Conservation (phyloP, 2,329 filamentous ascomycete species). For the Botrytis tulipae region DNA sequence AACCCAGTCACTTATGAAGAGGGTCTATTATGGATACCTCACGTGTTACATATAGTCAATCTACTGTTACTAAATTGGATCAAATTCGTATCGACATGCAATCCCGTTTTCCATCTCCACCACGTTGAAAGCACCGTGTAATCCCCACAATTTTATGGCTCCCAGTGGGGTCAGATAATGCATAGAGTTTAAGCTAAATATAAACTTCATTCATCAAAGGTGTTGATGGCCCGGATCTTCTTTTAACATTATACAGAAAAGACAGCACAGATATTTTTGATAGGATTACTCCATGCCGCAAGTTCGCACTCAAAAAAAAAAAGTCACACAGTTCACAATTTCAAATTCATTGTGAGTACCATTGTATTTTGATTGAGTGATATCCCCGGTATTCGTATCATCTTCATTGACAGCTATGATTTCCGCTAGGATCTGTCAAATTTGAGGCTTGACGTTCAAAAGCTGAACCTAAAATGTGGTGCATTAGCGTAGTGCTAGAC, state of each 20-base stretch:
- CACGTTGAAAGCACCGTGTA: background rate
- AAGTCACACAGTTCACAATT: background rate
- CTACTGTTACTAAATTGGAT: background rate
- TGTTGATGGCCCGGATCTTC: background rate
- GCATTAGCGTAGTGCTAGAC: background rate
- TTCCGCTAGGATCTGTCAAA: background rate
- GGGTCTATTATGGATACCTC: background rate
- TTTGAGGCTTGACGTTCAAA: background rate
- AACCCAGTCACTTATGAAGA: background rate
- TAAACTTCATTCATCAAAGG: background rate
- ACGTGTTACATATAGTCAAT: background rate
- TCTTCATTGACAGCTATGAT: too few relatives aligned
- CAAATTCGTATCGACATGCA: background rate
- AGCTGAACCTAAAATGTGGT: background rate
- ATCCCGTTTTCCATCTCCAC: background rate
- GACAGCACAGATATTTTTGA: background rate
- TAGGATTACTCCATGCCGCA: background rate
- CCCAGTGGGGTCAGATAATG: background rate
- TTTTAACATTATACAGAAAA: background rate
- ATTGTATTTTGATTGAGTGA: background rate
- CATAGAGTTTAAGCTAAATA: background rate
- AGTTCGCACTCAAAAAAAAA: background rate
- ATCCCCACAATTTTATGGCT: background rate
- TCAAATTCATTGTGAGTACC: background rate
- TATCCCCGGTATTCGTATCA: too few relatives aligned